Evolutionary conservation across 2,329 filamentous ascomycete genomes (phyloP).

Genomic region (Trichoderma harzianum): DNA sequence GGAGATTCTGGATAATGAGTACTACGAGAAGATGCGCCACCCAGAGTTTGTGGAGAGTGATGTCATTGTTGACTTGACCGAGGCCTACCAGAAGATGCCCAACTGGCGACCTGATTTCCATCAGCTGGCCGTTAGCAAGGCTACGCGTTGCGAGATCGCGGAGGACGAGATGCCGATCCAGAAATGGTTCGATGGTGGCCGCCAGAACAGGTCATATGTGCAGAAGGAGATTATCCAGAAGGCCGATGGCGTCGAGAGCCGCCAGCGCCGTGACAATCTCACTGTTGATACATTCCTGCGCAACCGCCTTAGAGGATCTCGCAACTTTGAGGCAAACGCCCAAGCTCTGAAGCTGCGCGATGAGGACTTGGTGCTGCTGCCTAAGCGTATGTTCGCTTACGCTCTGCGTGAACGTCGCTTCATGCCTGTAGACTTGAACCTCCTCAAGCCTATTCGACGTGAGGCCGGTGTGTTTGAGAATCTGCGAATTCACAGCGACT

Average conservation of each 20-base stretch:
- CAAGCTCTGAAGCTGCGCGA: conserved; percentile 28
- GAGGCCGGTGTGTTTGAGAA: conserved; percentile 39
- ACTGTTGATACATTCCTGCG: conserved; percentile 34
- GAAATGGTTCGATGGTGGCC: conserved; percentile 35
- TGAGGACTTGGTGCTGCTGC: conserved; percentile 35
- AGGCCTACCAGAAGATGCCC: conserved; percentile 39
- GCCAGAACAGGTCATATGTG: conserved; percentile 31
- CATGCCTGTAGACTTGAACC: conserved; percentile 35
- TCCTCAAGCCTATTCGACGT: conserved; percentile 34
- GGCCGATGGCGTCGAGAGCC: conserved; percentile 34
- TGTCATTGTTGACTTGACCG: conserved; percentile 42
- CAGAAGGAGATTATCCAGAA: conserved; percentile 37
- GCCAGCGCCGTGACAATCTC: conserved; percentile 38
- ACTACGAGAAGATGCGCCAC: conserved; percentile 35
- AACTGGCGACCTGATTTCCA: conserved; percentile 36
- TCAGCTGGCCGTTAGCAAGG: conserved; percentile 31
- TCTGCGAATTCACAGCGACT: conserved; percentile 38
- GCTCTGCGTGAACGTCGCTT: conserved; percentile 40
- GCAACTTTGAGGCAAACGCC: conserved; percentile 33
- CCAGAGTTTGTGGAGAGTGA: conserved; percentile 41
- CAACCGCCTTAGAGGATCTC: conserved; percentile 34
- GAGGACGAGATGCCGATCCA: conserved; percentile 38
- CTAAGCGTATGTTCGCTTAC: conserved; percentile 42
- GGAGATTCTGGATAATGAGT: conserved; percentile 32
- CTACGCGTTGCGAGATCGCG: conserved; percentile 29